Conservation (phyloP, 306 rosid genomes). For the Quercus cerris region DNA sequence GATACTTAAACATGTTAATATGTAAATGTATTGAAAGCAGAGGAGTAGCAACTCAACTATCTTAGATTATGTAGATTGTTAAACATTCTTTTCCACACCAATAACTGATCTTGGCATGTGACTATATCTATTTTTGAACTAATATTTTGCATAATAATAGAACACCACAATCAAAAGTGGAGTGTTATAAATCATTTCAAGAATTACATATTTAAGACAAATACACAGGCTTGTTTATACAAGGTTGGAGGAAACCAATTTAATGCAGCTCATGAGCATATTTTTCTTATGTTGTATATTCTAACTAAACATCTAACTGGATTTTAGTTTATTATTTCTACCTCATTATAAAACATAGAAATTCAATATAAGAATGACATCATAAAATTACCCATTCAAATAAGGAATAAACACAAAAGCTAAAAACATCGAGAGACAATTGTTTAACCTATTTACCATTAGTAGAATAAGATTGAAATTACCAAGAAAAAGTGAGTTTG, state of each 20-base stretch:
- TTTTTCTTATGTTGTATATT: background rate
- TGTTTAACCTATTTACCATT: background rate
- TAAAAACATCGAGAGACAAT: background rate
- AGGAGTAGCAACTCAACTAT: background rate
- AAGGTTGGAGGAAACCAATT: background rate
- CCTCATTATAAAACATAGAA: background rate
- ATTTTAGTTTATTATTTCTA: background rate
- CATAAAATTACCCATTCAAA: background rate
- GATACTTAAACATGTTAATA: slow-evolving; percentile 19
- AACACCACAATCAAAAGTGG: background rate
- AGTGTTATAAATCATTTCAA: background rate
- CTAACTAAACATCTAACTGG: background rate
- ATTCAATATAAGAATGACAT: background rate
- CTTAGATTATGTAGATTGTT: background rate
- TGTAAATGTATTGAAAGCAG: background rate
- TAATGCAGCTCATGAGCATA: background rate
- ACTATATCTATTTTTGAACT: background rate
- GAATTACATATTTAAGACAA: background rate
- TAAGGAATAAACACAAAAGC: background rate
- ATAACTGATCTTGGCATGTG: background rate
- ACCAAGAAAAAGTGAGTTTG: background rate
- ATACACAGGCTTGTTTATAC: background rate
- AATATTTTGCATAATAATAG: background rate
- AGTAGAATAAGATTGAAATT: background rate
- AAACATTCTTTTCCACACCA: background rate